Base-by-base conservation (phyloP, 202 grass and related monocot genomes). In the Tripidium arundinaceum region DNA sequence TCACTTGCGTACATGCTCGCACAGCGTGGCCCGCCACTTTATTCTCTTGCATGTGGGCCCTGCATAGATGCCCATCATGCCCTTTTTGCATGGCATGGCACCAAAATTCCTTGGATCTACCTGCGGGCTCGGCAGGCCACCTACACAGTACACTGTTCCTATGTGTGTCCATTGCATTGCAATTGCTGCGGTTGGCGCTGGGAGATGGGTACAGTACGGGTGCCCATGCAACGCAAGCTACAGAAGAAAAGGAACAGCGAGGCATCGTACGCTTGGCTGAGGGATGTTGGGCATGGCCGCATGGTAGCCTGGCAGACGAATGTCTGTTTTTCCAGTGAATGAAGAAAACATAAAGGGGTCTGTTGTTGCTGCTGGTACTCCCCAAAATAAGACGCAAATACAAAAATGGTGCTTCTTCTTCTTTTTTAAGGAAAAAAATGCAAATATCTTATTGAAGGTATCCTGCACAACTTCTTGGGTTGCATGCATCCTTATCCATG, bases 71-170 rank as follows among this genome's bases (percentile, higher is more conserved):
- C n/a, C n/a, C n/a, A n/a, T n/a, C n/a, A 65, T 52, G 61, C 61
- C 62, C 62, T 52, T n/a, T n/a, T 45, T 47, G 61, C 75, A 65
- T 61, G 25, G 38, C 76, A 68, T 68, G 42, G n/a, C 19, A 37
- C 43, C 43, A 39, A 52, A 79, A 54, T 54, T 67, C 62, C 62
- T 7, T 39, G 76, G 62, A 79, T 79, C 62, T 78, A 8, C 76
- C 15, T 26, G 13, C 62, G n/a, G n/a, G n/a, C n/a, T n/a, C 41
- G 19, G 29, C 11, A 34, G 45, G 75, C 28, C 61, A 36, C 22
- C 27, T 33, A n/a, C n/a, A n/a, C n/a, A n/a, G n/a, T n/a, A n/a
- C n/a, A n/a, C n/a, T n/a, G n/a, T 45, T 8, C 9, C 10, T n/a
- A n/a, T 25, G 50, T 54, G 50, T 54, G 50, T 21, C 49, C 49